A percentile compares a stretch with the other conserved stretches of the same genome.
Evolutionary conservation across 305 asterid genomes (phyloP).

Genomic region (Rubia peregrina): DNA sequence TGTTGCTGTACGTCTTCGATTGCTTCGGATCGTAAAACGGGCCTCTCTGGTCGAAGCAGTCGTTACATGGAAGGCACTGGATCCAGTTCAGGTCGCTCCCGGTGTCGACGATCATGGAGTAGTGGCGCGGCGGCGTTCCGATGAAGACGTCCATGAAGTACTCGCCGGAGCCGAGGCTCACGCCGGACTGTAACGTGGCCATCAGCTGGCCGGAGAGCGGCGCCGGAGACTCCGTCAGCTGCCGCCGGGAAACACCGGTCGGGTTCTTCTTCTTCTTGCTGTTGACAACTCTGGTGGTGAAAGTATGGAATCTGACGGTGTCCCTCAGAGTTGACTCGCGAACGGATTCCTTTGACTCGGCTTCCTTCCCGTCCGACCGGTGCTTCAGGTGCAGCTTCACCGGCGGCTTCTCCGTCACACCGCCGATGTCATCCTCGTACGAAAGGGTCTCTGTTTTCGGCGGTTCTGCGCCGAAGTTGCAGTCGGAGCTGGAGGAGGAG

Average conservation of each 20-base stretch:
- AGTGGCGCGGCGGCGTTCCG: slow-evolving; percentile 90
- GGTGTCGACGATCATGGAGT: slow-evolving; percentile 76
- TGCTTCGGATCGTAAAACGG: slow-evolving; percentile 54
- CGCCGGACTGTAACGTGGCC: slow-evolving; percentile 83
- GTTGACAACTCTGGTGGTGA: slow-evolving; percentile 43
- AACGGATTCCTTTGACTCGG: slow-evolving; percentile 34
- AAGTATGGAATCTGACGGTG: slow-evolving; percentile 54
- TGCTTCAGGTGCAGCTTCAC: slow-evolving; percentile 58
- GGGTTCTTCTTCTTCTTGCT: slow-evolving; percentile 57
- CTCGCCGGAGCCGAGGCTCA: slow-evolving; percentile 87
- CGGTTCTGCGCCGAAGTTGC: slow-evolving; percentile 26
- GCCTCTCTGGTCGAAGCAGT: slow-evolving; percentile 79
- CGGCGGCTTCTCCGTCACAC: no score
- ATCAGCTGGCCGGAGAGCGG: slow-evolving; percentile 44
- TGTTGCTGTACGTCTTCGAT: slow-evolving; percentile 45
- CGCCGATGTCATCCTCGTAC: slow-evolving; percentile 3
- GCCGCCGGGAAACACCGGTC: slow-evolving; percentile 27
- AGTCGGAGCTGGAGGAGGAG: slow-evolving; percentile 39
- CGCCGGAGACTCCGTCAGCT: slow-evolving; percentile 8
- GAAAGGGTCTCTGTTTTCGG: slow-evolving; percentile 14
- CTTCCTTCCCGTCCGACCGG: slow-evolving; percentile 30
- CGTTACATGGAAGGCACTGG: slow-evolving; percentile 76
- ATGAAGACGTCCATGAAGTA: slow-evolving; percentile 85
- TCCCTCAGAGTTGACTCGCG: slow-evolving; percentile 57
- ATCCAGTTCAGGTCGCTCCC: slow-evolving; percentile 97